phyloP scores from a whole-genome alignment of 345 rosid species.

The Camelina sativa region DNA sequence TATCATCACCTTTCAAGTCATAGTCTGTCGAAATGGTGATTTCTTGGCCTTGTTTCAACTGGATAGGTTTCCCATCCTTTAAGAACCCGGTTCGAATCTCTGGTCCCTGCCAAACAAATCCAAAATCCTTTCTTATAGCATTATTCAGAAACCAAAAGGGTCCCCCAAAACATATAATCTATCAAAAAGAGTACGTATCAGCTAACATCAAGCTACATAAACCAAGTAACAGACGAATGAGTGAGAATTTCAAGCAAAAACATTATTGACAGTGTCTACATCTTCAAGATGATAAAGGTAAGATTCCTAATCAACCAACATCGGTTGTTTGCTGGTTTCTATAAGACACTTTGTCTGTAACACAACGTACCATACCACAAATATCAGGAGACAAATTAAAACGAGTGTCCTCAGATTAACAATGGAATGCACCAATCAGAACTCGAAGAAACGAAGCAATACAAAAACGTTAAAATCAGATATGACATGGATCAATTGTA shows the following conservation, averaged over 20 bases:
- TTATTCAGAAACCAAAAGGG: neutral
- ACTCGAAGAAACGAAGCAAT: neutral
- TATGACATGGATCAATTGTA: neutral
- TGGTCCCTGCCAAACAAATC: conserved; percentile 58
- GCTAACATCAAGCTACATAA: neutral
- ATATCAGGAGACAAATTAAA: neutral
- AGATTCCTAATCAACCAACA: neutral
- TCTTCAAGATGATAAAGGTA: neutral
- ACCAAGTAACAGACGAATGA: neutral
- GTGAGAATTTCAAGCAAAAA: neutral
- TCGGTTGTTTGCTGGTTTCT: neutral
- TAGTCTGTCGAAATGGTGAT: conserved; percentile 85
- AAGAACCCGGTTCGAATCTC: conserved; percentile 78
- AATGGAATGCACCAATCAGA: neutral
- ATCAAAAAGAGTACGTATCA: neutral
- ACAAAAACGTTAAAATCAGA: neutral
- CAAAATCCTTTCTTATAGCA: neutral
- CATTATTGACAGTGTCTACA: neutral
- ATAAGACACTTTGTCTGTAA: neutral
- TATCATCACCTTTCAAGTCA: conserved; percentile 71
- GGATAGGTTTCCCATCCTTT: conserved; percentile 69
- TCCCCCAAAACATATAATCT: neutral
- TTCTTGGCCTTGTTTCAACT: conserved; percentile 75
- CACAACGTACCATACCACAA: neutral
- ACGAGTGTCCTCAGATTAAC: neutral